Base-by-base conservation (phyloP, 2,329 filamentous ascomycete species). In the Aspergillus cejpii region DNA sequence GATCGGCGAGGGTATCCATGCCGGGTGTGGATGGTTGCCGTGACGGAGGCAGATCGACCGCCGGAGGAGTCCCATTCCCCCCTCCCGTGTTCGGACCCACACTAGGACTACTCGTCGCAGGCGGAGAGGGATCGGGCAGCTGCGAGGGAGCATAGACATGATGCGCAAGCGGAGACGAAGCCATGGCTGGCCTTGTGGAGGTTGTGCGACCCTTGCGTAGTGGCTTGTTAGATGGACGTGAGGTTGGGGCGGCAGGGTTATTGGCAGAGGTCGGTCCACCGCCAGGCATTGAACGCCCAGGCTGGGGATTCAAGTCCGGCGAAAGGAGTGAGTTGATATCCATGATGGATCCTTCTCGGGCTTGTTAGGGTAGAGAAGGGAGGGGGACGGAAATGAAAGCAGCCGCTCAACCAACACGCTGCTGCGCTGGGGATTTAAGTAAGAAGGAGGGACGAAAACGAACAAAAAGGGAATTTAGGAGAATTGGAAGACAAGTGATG, bases 1-100 rank as follows among this genome's bases (percentile, higher is more conserved):
- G 56, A 48, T 74, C 72, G 21, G 70, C 70, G 43, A 74, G 55
- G n/a, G 69, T 68, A 49, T 74, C 72, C 63, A 74, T 73, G n/a
- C 68, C 70, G 2, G 68, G 65, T 3, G 70, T 72, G 10, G 72
- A 70, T 2, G 67, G 61, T 29, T 69, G 65, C 49, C 69, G 61
- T 17, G 63, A 57, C n/a, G 63, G 55, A 34, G 60, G 58, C 26
- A 62, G 56, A 6, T 66, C 62, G 29, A 57, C 55, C 14, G 60
- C 58, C 14, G 63, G 60, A 3, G 67, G 61, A 24, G 68, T 68
- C 37, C 61, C 67, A 43, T 53, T 65, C 28, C 58, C 59, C 34
- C 57, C 52, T 6, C 49, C 53, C 14, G 52, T 51, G 44, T 46
- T 62, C 12, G 60, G 56, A 17, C 55, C 58, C 29, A 53, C 53